Evolutionary conservation across 768 basidiomycete genomes (phyloP), one percentile per base, ranked within the genome.

Genomic region (Rubroboletus pulcherrimus): DNA sequence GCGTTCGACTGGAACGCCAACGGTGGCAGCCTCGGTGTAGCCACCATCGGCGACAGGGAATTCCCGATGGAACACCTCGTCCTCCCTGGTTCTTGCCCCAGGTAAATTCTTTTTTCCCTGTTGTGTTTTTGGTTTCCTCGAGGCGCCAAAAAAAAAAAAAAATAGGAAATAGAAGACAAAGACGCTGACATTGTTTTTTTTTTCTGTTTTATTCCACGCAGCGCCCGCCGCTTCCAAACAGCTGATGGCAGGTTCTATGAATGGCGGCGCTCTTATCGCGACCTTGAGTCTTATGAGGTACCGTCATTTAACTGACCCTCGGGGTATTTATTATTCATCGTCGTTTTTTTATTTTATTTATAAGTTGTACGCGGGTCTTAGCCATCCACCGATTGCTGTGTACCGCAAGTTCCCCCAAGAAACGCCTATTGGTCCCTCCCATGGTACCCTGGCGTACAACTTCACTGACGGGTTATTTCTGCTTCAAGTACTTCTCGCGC

Each of bases 1-100:
- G 79, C 66, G 68, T 81, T 69, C 75, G 83, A 69, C 74, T 82
- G 78, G 78, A 66, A 64, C 24, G 49, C 59, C 5, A 63, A 67
- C 51, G 64, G 65, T 15, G 57, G 51, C 35, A n/a, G 62, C 41
- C 71, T 78, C 51, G 78, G 78, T 9, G 49, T 71, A 54, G 81
- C 77, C 50, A 80, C 79, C 29, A 76, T 88, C 61, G 82, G 81
- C 8, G 71, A 72, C 54, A 78, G 81, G 44, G 75, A 77, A 47
- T 56, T 83, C 52, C 81, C 83, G 12, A 88, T 89, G 84, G 78
- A 80, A 15, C 78, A 84, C 40, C 77, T 89, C 55, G 79, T 87
- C 54, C 69, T 78, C 49, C 73, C 79, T 19, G 81, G 84, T 52
- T 76, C 82, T 5, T 73, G 59, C 42, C 72, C 66, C 62, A 78